phyloP scores from a whole-genome alignment of 208 protist species.

The Balamuthia mandrillaris region DNA sequence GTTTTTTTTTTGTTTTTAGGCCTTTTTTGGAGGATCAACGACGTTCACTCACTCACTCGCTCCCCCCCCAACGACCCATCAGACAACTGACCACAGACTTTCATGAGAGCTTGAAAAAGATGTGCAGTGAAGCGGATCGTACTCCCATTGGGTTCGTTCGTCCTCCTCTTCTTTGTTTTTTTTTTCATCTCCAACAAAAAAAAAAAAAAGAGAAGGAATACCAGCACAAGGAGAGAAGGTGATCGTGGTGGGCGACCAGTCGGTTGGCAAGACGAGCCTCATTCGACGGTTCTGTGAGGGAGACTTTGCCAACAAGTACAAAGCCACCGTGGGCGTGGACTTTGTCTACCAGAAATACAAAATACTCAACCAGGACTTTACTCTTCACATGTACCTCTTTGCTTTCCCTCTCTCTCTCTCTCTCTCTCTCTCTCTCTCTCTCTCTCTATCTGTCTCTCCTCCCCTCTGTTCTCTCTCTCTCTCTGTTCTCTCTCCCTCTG shows the following conservation, averaged over 20 bases:
- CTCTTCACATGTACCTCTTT: neutral
- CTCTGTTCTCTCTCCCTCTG: neutral
- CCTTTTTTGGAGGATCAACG: too few species aligned
- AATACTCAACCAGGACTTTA: conserved; percentile 9
- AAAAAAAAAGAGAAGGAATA: neutral
- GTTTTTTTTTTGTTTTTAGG: neutral
- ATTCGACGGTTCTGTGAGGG: conserved; percentile 1
- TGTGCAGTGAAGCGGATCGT: neutral
- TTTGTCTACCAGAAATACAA: neutral
- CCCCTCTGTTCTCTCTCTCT: neutral
- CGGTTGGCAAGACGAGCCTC: neutral
- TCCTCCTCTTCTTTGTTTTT: neutral
- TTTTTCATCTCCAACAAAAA: neutral
- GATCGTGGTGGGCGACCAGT: neutral
- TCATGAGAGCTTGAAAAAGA: neutral
- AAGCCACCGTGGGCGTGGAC: neutral
- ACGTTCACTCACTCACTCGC: neutral
- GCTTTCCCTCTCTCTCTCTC: too few species aligned
- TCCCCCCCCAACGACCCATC: neutral
- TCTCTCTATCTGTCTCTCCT: too few species aligned
- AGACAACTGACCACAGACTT: neutral
- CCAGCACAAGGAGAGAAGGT: neutral
- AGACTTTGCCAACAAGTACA: neutral
- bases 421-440: neutral
- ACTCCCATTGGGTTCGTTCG: neutral